These are phyloP conservation scores for Boletus holoroseus DNA, from an alignment of 1,284 basidiomycete genomes.

Conservation along the genomic window DNA sequence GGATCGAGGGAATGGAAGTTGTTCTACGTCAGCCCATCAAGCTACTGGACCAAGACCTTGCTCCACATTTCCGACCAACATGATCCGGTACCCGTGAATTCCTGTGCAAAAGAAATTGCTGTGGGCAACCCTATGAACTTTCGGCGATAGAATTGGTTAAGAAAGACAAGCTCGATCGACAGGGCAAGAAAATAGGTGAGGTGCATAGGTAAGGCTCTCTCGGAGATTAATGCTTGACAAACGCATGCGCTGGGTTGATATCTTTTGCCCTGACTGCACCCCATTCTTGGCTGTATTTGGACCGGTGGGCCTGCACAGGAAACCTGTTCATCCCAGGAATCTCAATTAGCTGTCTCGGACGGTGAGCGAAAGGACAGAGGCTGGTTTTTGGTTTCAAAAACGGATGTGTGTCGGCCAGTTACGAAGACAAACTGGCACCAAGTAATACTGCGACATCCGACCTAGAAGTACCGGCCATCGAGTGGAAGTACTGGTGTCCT, in stretches of 20 bases:
- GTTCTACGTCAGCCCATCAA: slow-evolving; percentile 1
- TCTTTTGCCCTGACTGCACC: neutral
- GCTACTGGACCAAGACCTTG: neutral
- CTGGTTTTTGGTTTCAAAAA: neutral
- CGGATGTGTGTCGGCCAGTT: neutral
- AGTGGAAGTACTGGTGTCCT: neutral
- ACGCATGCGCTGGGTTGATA: neutral
- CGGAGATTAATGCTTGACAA: slow-evolving; percentile 15
- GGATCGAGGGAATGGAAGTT: slow-evolving; percentile 23
- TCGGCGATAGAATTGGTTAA: neutral
- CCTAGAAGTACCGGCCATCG: neutral
- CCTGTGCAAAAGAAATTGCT: slow-evolving; percentile 16
- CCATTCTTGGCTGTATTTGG: neutral
- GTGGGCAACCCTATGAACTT: neutral
- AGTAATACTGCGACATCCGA: neutral
- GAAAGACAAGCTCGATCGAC: slow-evolving; percentile 2
- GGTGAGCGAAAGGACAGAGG: neutral
- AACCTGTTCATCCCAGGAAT: neutral
- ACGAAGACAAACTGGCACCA: neutral
- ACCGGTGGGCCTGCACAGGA: neutral
- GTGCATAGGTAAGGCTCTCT: neutral
- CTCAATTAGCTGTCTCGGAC: neutral
- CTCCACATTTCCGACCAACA: slow-evolving; percentile 6
- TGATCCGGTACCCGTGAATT: slow-evolving; percentile 4
- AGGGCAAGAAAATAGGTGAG: neutral